These are phyloP conservation scores for Leucoagaricus sp. DNA, from an alignment of 1,284 basidiomycete species.

Conservation along the genomic window DNA sequence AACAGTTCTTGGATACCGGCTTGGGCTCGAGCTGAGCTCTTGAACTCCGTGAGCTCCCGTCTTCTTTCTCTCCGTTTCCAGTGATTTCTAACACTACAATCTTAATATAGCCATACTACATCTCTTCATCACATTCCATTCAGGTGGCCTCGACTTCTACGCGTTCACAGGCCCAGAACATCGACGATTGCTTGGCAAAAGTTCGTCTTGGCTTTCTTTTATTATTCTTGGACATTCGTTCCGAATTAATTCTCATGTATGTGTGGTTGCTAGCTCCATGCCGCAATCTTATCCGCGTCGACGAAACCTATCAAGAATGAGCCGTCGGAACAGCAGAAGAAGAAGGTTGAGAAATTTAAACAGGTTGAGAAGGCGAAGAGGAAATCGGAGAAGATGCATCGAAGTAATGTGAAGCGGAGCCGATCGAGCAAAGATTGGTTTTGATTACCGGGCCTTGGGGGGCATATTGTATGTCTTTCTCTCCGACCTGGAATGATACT, in stretches of 20 bases:
- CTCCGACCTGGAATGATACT: too few relatives aligned
- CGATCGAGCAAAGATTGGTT: constrained; percentile 12
- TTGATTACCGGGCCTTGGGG: neutral
- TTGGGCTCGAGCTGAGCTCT: constrained; percentile 60
- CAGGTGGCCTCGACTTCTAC: constrained; percentile 65
- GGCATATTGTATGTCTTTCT: too few relatives aligned
- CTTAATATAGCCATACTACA: constrained; percentile 64
- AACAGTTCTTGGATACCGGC: constrained; percentile 65
- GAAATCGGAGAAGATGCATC: constrained; percentile 51
- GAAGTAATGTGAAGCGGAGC: constrained; percentile 41
- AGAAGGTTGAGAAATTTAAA: constrained; percentile 51
- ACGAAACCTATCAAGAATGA: constrained; percentile 50
- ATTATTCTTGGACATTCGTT: too few relatives aligned
- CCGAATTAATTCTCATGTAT: neutral
- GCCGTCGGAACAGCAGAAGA: constrained; percentile 55
- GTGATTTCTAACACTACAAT: constrained; percentile 5
- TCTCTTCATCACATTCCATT: constrained; percentile 62
- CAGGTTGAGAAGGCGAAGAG: constrained; percentile 46
- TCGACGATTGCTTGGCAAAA: constrained; percentile 70
- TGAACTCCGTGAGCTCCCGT: constrained; percentile 47
- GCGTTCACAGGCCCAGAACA: constrained; percentile 75
- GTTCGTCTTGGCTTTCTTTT: constrained; percentile 34
- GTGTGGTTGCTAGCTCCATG: constrained; percentile 50
- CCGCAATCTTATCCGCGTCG: constrained; percentile 49
- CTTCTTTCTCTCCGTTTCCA: neutral